Conservation (phyloP, 768 basidiomycete genomes). For the Cystoderma amianthinum region DNA sequence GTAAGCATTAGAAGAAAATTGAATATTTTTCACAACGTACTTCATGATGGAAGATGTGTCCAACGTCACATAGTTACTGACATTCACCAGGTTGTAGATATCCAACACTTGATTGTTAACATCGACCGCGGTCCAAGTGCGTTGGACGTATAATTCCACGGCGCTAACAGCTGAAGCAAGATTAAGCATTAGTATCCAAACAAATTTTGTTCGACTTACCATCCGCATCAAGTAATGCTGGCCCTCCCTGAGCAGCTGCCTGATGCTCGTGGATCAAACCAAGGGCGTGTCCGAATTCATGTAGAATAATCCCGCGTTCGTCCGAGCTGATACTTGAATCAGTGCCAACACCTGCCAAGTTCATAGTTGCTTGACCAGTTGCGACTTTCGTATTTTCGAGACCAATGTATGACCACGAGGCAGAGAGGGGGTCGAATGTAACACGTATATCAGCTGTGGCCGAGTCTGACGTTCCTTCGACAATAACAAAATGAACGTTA, state of each 20-base stretch:
- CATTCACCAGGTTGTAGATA: not conserved
- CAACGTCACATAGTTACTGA: constrained; percentile 1
- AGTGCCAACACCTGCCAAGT: not conserved
- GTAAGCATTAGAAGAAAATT: not conserved
- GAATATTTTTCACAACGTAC: not conserved
- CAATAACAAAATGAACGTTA: not conserved
- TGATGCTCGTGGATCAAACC: constrained; percentile 1
- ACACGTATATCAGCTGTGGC: not conserved
- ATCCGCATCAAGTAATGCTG: not conserved
- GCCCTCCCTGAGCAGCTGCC: not conserved
- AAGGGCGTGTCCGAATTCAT: not conserved
- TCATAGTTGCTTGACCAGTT: not conserved
- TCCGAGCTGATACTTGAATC: not conserved
- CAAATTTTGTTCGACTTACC: too few species aligned
- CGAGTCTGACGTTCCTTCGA: not conserved
- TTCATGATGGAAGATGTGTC: not conserved
- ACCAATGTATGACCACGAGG: constrained; percentile 1
- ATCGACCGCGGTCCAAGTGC: not conserved
- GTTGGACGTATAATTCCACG: not conserved
- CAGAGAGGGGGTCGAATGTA: not conserved
- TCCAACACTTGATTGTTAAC: not conserved
- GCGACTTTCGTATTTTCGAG: not conserved
- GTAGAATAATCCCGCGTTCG: not conserved
- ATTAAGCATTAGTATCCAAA: too few species aligned
- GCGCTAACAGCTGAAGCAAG: not conserved